Percentiles rank a stretch among this genome's conserved stretches.
Evolutionary conservation across 371 early-diverging fungal genomes (phyloP).

Genomic region (Apophysomyces elegans): DNA sequence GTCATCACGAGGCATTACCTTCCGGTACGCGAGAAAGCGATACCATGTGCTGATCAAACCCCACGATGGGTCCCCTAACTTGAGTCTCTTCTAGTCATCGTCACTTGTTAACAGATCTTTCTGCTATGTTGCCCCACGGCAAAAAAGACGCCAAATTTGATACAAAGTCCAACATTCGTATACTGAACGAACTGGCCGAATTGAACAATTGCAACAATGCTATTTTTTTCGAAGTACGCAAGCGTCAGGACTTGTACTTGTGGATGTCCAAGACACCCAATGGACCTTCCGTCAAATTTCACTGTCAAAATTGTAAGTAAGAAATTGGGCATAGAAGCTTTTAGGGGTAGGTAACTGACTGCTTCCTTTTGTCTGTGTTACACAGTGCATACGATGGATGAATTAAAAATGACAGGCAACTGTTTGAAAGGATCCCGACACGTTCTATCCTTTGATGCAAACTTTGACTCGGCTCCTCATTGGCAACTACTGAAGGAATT

Average conservation of each 20-base stretch:
- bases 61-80: not conserved
- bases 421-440: constrained; percentile 96
- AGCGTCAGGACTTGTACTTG: constrained; percentile 91
- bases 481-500: constrained; percentile 88
- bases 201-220: constrained; percentile 97
- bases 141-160: constrained; percentile 95
- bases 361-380: constrained; percentile 1
- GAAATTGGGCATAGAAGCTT: not conserved
- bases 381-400: constrained; percentile 97
- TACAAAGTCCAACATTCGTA: constrained; percentile 84
- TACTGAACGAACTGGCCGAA: constrained; percentile 94
- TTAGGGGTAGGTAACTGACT: not conserved
- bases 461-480: constrained; percentile 87
- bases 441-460: constrained; percentile 90
- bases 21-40: constrained; percentile 56
- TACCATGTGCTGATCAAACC: no score
- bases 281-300: constrained; percentile 95
- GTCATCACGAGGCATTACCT: constrained; percentile 89
- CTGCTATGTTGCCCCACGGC: constrained; percentile 87
- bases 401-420: constrained; percentile 97
- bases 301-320: constrained; percentile 85
- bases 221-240: constrained; percentile 93
- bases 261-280: constrained; percentile 96
- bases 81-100: constrained; percentile 68
- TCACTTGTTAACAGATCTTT: constrained; percentile 89